Evolutionary conservation across 192 early-diverging fungal genomes (phyloP).

Genomic region (Rhizophagus prolifer): DNA sequence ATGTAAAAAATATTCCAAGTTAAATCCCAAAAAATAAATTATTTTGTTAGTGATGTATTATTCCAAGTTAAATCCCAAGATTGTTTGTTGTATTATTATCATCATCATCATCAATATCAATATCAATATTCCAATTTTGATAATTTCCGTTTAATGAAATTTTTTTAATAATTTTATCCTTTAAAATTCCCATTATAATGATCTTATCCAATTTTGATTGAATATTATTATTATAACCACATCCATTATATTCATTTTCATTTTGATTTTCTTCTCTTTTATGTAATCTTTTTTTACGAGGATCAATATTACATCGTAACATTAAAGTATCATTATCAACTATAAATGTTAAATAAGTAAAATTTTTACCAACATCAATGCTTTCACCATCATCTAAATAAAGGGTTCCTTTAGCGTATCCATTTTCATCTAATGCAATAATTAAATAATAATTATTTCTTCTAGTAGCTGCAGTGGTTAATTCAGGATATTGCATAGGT

Average conservation of each 20-base stretch:
- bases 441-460: conserved; percentile 47
- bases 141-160: background rate
- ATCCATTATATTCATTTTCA: background rate
- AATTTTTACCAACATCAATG: background rate
- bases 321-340: background rate
- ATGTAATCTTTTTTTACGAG: too few relatives aligned
- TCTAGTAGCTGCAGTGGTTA: conserved; percentile 51
- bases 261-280: too few relatives aligned
- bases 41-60: too few relatives aligned
- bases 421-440: conserved; percentile 51
- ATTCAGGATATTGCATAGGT: conserved; percentile 48
- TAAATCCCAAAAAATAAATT: conserved; percentile 7
- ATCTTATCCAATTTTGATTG: background rate
- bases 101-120: too few relatives aligned
- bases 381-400: conserved; percentile 62
- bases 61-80: conserved; percentile 1
- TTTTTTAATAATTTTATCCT: background rate
- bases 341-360: background rate
- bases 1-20: background rate
- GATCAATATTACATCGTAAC: background rate
- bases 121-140: background rate
- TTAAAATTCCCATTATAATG: conserved; percentile 2
- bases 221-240: background rate
- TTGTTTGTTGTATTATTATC: background rate
- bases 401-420: conserved; percentile 48